Percentiles rank a stretch among this genome's conserved stretches.
phyloP scores from a whole-genome alignment of 2,329 filamentous ascomycete species.

The Nemania serpens region DNA sequence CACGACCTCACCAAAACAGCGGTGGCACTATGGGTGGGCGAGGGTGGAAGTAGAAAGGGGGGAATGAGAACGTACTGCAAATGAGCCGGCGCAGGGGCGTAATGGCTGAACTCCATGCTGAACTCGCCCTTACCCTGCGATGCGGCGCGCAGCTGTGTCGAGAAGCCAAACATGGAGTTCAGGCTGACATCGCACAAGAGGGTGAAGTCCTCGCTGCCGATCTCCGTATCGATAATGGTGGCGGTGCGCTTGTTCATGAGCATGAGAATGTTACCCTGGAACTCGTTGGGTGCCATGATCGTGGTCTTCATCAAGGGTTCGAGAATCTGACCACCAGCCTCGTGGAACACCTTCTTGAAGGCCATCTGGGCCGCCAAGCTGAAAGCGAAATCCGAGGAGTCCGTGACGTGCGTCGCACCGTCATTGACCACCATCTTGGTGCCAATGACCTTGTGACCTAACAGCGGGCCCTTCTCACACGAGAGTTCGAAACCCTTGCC shows the following conservation, averaged over 20 bases:
- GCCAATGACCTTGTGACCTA: conserved; percentile 92
- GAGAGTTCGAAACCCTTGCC: conserved; percentile 89
- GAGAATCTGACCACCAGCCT: conserved; percentile 80
- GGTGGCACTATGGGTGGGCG: background rate
- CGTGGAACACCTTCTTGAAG: conserved; percentile 89
- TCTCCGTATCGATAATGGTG: conserved; percentile 93
- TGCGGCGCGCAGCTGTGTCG: conserved; percentile 83
- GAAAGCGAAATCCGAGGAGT: conserved; percentile 97
- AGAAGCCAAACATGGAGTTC: conserved; percentile 98
- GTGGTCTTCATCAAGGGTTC: conserved; percentile 99
- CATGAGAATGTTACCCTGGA: conserved; percentile 94
- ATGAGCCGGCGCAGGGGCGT: conserved; percentile 82
- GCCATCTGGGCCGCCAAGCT: conserved; percentile 93
- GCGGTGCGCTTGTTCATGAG: conserved; percentile 96
- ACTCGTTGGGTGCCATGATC: conserved; percentile 93
- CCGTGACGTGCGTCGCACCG: conserved; percentile 94
- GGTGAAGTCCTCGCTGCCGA: conserved; percentile 91
- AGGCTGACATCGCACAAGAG: conserved; percentile 89
- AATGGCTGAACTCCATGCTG: conserved; percentile 98
- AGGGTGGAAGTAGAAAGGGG: background rate
- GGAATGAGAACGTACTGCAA: conserved; percentile 72
- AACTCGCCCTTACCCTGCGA: conserved; percentile 99
- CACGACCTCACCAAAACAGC: background rate
- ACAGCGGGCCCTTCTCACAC: conserved; percentile 84
- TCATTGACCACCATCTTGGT: conserved; percentile 92